phyloP scores from a whole-genome alignment of 805 yeast genomes.

The Saccharomycopsis sp. region DNA sequence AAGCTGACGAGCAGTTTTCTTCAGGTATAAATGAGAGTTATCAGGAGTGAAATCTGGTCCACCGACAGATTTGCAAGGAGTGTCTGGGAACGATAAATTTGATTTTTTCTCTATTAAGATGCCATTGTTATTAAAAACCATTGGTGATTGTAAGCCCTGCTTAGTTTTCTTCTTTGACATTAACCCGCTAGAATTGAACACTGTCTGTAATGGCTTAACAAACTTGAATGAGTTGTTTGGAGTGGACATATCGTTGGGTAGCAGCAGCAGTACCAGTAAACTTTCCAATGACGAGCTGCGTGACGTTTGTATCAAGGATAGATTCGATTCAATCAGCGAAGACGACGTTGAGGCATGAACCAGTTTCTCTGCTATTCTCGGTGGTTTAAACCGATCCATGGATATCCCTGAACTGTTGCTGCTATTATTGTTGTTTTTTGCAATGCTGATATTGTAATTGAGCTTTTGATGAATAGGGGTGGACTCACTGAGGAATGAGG shows the following conservation, averaged over 20 bases:
- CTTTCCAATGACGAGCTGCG: conserved; percentile 8
- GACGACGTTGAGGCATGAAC: conserved; percentile 11
- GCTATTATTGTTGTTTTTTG: not conserved
- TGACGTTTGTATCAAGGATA: conserved; percentile 12
- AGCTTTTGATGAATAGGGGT: not conserved
- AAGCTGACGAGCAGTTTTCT: conserved; percentile 9
- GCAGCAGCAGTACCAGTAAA: not conserved
- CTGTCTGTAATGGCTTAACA: conserved; percentile 81
- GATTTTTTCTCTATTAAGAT: conserved; percentile 16
- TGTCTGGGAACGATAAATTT: conserved; percentile 16
- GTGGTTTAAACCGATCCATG: conserved; percentile 1
- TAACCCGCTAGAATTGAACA: conserved; percentile 70
- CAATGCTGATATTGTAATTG: not conserved
- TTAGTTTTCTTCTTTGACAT: conserved; percentile 46
- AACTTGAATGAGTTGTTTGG: conserved; percentile 45
- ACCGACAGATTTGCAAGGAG: conserved; percentile 18
- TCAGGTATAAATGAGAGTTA: not conserved
- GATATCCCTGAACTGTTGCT: not conserved
- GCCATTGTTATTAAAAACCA: conserved; percentile 18
- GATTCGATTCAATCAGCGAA: conserved; percentile 12
- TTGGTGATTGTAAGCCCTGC: conserved; percentile 13
- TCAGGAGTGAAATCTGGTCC: conserved; percentile 5
- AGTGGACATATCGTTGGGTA: conserved; percentile 8
- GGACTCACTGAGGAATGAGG: not conserved
- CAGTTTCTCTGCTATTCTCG: conserved; percentile 2